These are phyloP conservation scores for Aspergillus pseudoterreus DNA, from an alignment of 2,329 filamentous ascomycete genomes.

Conservation along the genomic window DNA sequence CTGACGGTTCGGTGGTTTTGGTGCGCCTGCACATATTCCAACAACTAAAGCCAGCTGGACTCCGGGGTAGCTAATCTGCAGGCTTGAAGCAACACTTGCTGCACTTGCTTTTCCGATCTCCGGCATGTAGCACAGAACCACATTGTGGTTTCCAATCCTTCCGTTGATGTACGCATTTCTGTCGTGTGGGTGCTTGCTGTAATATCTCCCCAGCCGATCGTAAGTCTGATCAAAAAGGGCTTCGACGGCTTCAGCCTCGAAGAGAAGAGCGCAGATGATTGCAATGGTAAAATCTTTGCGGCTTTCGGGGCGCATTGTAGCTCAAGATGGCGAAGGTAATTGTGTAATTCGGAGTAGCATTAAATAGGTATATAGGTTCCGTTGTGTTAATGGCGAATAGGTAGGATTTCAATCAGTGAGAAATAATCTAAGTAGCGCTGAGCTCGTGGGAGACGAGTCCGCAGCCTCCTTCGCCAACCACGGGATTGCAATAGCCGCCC, in stretches of 20 bases:
- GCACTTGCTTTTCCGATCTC: constrained; percentile 12
- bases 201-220: neutral
- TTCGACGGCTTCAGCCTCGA: constrained; percentile 10
- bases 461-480: too few species aligned
- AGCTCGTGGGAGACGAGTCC: too few species aligned
- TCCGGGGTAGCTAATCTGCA: neutral
- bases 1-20: neutral
- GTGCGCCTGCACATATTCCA: constrained; percentile 18
- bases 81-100: constrained; percentile 5
- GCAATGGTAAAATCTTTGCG: constrained; percentile 9
- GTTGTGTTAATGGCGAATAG: too few species aligned
- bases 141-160: constrained; percentile 14
- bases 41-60: constrained; percentile 17
- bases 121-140: constrained; percentile 16
- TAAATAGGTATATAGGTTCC: too few species aligned
- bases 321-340: too few species aligned
- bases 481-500: too few species aligned
- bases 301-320: neutral
- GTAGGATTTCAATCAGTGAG: too few species aligned
- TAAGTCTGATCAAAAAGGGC: constrained; percentile 8
- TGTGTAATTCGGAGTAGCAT: too few species aligned
- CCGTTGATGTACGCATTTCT: constrained; percentile 12
- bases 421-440: too few species aligned
- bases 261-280: constrained; percentile 9
- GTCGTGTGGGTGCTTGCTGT: constrained; percentile 3